These are phyloP conservation scores for Zygoascus sp. DNA, from an alignment of 1,139 yeast species.

Conservation along the genomic window DNA sequence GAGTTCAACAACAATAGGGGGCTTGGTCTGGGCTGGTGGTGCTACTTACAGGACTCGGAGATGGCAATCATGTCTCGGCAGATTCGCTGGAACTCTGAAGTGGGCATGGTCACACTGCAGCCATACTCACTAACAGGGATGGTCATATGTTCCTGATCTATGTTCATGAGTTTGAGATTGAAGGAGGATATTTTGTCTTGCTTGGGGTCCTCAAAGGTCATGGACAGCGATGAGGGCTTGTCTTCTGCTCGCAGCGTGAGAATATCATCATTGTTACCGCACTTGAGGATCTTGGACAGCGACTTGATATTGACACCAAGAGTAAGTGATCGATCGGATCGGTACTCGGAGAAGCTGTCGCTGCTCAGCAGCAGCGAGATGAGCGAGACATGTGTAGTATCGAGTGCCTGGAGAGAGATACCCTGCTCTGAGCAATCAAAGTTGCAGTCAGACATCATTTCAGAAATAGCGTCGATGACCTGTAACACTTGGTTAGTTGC, in stretches of 20 bases:
- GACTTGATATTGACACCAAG: slow-evolving; percentile 88
- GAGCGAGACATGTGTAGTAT: slow-evolving; percentile 90
- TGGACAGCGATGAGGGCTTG: slow-evolving; percentile 72
- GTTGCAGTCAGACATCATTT: slow-evolving; percentile 89
- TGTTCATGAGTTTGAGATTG: slow-evolving; percentile 88
- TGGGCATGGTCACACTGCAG: slow-evolving; percentile 81
- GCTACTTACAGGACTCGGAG: slow-evolving; percentile 70
- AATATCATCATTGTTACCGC: slow-evolving; percentile 88
- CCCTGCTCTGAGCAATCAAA: slow-evolving; percentile 95
- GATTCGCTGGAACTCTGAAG: slow-evolving; percentile 81
- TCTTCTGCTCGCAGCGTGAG: slow-evolving; percentile 90
- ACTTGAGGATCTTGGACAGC: slow-evolving; percentile 78
- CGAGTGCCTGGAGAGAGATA: slow-evolving; percentile 94
- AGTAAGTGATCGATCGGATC: slow-evolving; percentile 93
- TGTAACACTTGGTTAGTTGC: slow-evolving; percentile 16
- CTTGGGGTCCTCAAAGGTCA: slow-evolving; percentile 85
- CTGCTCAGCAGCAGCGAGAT: slow-evolving; percentile 85
- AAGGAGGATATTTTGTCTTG: slow-evolving; percentile 92
- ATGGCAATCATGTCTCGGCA: slow-evolving; percentile 83
- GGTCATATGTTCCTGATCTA: slow-evolving; percentile 89
- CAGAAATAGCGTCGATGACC: slow-evolving; percentile 88
- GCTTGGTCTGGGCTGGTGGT: too few species aligned
- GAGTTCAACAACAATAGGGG: not conserved
- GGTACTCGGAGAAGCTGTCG: slow-evolving; percentile 86
- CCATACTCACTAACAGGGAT: slow-evolving; percentile 94